Conservation (phyloP, 768 basidiomycete species). For the Aureoboletus auriporus region DNA sequence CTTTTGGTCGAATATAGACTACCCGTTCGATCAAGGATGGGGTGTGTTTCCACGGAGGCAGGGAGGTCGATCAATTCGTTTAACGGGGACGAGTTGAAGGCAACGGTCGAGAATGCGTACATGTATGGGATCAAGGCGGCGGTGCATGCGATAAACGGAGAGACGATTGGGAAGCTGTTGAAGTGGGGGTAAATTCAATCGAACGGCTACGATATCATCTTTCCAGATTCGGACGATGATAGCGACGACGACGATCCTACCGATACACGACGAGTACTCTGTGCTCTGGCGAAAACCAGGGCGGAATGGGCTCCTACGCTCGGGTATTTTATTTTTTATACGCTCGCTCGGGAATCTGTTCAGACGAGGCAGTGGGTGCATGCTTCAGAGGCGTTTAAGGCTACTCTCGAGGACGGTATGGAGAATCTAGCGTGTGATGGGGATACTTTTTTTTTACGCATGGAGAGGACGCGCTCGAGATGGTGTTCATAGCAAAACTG, state of each 20-base stretch:
- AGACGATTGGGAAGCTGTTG: conserved; percentile 32
- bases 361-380: conserved; percentile 34
- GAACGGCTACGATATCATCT: conserved; percentile 40
- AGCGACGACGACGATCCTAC: not conserved
- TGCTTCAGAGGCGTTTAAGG: conserved; percentile 39
- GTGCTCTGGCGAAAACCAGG: conserved; percentile 22
- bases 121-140: conserved; percentile 53
- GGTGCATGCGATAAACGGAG: conserved; percentile 43
- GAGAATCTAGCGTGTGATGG: too few species aligned
- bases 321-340: conserved; percentile 44
- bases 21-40: conserved; percentile 45
- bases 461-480: conserved; percentile 56
- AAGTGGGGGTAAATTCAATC: conserved; percentile 43
- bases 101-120: conserved; percentile 51
- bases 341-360: conserved; percentile 16
- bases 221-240: not conserved
- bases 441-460: too few species aligned
- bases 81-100: conserved; percentile 39
- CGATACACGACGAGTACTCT: not conserved
- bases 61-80: conserved; percentile 43
- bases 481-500: conserved; percentile 54
- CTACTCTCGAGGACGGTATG: too few species aligned
- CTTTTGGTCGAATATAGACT: conserved; percentile 35
- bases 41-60: conserved; percentile 35
- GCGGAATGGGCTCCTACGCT: conserved; percentile 60